Percentiles rank a stretch among this genome's conserved stretches.
Evolutionary conservation across 257 asterid species (phyloP).

Genomic region (Haberlea rhodopensis): DNA sequence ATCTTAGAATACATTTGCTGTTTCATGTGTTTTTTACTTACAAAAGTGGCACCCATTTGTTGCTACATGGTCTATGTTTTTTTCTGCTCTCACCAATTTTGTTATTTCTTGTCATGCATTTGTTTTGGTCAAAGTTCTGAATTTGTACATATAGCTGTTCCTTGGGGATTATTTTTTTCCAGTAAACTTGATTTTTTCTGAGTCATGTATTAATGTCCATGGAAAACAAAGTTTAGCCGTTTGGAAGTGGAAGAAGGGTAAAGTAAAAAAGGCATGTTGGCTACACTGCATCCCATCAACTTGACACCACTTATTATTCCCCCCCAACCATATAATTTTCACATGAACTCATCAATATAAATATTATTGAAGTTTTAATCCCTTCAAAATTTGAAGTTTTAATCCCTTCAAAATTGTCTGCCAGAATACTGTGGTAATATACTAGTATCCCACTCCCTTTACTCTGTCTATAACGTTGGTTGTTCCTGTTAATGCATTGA

Average conservation of each 20-base stretch:
- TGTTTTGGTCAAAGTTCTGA: not conserved
- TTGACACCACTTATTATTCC: not conserved
- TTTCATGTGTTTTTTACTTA: not conserved
- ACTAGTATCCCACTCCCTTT: not conserved
- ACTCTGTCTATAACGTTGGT: not conserved
- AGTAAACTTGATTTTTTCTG: not conserved
- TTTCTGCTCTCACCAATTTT: not conserved
- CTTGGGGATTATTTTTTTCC: not conserved
- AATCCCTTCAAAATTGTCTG: not conserved
- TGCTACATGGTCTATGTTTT: not conserved
- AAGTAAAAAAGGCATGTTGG: not conserved
- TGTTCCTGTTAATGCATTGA: not conserved
- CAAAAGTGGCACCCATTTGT: not conserved
- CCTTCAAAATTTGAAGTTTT: not conserved
- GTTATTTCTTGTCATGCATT: not conserved
- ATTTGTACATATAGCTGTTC: not conserved
- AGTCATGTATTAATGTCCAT: not conserved
- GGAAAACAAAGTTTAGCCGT: not conserved
- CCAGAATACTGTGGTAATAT: not conserved
- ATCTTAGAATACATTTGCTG: not conserved
- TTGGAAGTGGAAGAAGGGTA: not conserved
- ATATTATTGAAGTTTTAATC: not conserved
- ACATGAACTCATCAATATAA: not conserved
- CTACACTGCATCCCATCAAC: no score
- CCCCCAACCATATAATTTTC: constrained; percentile 9